A percentile compares a stretch with the other conserved stretches of the same genome.
These are phyloP conservation scores for Phoenix roebelenii DNA, from an alignment of 176 grass and related monocot genomes.

Conservation along the genomic window DNA sequence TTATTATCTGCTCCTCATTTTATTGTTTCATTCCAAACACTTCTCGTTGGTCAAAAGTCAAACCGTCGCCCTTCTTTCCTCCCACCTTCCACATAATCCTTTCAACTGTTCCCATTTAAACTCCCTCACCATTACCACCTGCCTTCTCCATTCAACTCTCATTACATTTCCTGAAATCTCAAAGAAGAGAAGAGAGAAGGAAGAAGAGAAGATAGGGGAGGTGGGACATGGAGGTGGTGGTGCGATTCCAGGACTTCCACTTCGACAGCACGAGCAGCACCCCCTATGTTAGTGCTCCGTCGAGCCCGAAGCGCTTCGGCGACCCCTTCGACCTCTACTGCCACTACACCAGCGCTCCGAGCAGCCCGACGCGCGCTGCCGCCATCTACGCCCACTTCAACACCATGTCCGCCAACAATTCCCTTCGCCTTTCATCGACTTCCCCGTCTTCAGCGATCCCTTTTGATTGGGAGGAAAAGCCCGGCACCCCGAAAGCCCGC, in stretches of 20 bases:
- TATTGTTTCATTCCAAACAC: too few relatives aligned
- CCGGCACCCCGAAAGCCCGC: slow-evolving; percentile 2
- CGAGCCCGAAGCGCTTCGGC: slow-evolving; percentile 13
- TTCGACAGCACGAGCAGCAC: slow-evolving; percentile 9
- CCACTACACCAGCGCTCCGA: slow-evolving; percentile 18
- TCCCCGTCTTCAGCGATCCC: background rate
- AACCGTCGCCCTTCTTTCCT: too few relatives aligned
- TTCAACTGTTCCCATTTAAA: too few relatives aligned
- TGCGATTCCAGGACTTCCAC: slow-evolving; percentile 6
- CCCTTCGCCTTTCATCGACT: background rate
- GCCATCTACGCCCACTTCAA: slow-evolving; percentile 10
- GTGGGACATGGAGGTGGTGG: slow-evolving; percentile 4
- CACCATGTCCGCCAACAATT: background rate
- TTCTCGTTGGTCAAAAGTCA: too few relatives aligned
- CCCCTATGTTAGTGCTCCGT: slow-evolving; percentile 11
- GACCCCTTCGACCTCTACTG: slow-evolving; percentile 10
- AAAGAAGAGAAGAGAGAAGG: too few relatives aligned
- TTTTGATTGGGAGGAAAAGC: slow-evolving; percentile 18
- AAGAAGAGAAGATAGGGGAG: too few relatives aligned
- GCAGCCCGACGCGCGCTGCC: slow-evolving; percentile 13
- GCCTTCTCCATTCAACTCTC: too few relatives aligned
- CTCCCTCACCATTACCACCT: too few relatives aligned
- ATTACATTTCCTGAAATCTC: too few relatives aligned
- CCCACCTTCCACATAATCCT: too few relatives aligned
- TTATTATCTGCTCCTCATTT: too few relatives aligned